Percentiles rank a stretch among this genome's conserved stretches.
phyloP scores from a whole-genome alignment of 495 filamentous ascomycete genomes.

The Neurospora discreta region DNA sequence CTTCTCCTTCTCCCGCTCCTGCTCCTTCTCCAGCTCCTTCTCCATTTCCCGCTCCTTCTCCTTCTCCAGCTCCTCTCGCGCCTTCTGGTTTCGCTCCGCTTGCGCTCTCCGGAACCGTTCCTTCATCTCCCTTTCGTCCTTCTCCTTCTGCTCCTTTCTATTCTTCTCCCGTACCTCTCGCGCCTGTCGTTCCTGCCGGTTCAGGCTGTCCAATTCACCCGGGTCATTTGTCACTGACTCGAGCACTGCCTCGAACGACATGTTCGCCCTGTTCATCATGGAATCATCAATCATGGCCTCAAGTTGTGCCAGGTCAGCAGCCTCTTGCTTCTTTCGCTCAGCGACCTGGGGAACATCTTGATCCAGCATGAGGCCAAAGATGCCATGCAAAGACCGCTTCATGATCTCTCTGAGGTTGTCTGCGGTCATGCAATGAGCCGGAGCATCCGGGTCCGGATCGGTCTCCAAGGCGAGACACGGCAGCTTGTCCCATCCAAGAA shows the following conservation, averaged over 20 bases:
- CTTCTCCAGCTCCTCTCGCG: neutral
- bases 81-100: neutral
- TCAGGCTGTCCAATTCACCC: neutral
- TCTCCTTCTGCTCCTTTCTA: neutral
- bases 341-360: neutral
- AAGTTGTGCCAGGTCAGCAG: neutral
- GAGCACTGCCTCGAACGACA: neutral
- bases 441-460: neutral
- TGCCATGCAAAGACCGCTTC: neutral
- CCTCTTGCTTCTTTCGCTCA: neutral
- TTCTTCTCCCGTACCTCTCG: neutral
- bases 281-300: neutral
- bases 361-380: neutral
- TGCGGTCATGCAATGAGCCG: neutral
- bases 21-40: neutral
- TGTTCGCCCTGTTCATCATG: neutral
- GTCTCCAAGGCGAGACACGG: neutral
- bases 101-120: neutral
- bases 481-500: conserved; percentile 9
- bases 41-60: too few species aligned
- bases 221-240: neutral
- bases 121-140: neutral
- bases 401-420: neutral
- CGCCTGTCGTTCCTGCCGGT: neutral
- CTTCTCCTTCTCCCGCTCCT: neutral